Percentiles rank a stretch among this genome's conserved stretches.
phyloP scores from a whole-genome alignment of 2,329 filamentous ascomycete species.

The Pseudophaeomoniella oleicola region DNA sequence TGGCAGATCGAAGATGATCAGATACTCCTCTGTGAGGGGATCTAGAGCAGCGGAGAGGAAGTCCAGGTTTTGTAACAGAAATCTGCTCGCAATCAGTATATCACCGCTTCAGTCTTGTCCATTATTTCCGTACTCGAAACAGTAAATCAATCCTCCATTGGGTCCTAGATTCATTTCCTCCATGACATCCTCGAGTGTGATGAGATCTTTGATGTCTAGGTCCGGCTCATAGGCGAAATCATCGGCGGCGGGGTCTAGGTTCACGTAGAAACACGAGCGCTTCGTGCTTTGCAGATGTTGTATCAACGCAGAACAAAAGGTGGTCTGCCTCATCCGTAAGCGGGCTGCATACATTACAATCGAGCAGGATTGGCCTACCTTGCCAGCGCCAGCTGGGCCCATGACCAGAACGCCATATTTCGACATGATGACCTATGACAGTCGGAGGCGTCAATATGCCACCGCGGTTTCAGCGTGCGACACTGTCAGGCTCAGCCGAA shows the following conservation, averaged over 20 bases:
- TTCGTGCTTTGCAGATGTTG: conserved; percentile 82
- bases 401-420: conserved; percentile 93
- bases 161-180: conserved; percentile 82
- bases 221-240: conserved; percentile 82
- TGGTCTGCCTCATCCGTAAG: conserved; percentile 43
- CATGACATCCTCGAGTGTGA: conserved; percentile 91
- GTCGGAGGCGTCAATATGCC: too few species aligned
- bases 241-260: conserved; percentile 93
- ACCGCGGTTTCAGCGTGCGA: too few species aligned
- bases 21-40: conserved; percentile 78
- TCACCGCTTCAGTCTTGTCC: conserved; percentile 1
- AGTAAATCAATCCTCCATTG: conserved; percentile 88
- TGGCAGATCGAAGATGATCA: conserved; percentile 97
- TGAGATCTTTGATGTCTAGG: conserved; percentile 89
- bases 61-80: conserved; percentile 85
- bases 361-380: conserved; percentile 35
- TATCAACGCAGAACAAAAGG: conserved; percentile 87
- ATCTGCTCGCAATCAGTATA: conserved; percentile 24
- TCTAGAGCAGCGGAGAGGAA: conserved; percentile 79
- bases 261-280: conserved; percentile 93
- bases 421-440: too few species aligned
- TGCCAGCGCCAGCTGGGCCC: conserved; percentile 90
- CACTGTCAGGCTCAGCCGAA: too few species aligned
- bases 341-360: conserved; percentile 1
- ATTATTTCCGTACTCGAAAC: conserved; percentile 49